Conservation (phyloP, 208 protist species). For the Blastocrithidia nonstop region DNA sequence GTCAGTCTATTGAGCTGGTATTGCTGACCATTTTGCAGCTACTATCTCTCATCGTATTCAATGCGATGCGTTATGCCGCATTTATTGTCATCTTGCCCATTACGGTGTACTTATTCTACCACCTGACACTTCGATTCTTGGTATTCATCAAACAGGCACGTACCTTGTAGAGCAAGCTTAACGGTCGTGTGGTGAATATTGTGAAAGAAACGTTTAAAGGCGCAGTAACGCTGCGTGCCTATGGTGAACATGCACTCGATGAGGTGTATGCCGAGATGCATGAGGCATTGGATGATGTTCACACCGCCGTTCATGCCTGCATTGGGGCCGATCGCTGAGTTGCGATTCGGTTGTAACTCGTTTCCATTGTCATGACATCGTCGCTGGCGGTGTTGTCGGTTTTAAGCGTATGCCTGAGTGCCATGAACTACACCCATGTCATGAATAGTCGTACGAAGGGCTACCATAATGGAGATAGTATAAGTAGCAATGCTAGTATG, state of each 20-base stretch:
- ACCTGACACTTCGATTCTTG: constrained; percentile 47
- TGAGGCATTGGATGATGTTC: constrained; percentile 37
- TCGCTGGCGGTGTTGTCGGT: constrained; percentile 42
- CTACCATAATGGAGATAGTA: too few relatives aligned
- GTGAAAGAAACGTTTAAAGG: constrained; percentile 48
- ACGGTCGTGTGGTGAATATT: constrained; percentile 23
- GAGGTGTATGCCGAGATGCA: constrained; percentile 29
- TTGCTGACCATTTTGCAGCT: constrained; percentile 42
- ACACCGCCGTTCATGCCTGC: constrained; percentile 27
- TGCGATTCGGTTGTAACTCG: constrained; percentile 42
- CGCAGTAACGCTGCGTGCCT: constrained; percentile 44
- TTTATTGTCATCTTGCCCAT: constrained; percentile 54
- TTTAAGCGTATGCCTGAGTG: constrained; percentile 19
- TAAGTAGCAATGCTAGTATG: too few relatives aligned
- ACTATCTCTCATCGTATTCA: constrained; percentile 39
- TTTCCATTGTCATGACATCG: constrained; percentile 46
- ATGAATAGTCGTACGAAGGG: background rate
- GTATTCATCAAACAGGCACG: constrained; percentile 53
- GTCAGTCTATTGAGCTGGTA: constrained; percentile 44
- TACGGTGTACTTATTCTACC: constrained; percentile 50
- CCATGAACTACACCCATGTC: constrained; percentile 1
- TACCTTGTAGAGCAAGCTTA: constrained; percentile 30
- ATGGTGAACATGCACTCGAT: constrained; percentile 18
- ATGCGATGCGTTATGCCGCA: constrained; percentile 29
- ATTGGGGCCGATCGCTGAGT: constrained; percentile 58